Evolutionary conservation across 2,329 filamentous ascomycete species (phyloP), one percentile per base, ranked within the genome.

Genomic region (Aspergillus sp.): DNA sequence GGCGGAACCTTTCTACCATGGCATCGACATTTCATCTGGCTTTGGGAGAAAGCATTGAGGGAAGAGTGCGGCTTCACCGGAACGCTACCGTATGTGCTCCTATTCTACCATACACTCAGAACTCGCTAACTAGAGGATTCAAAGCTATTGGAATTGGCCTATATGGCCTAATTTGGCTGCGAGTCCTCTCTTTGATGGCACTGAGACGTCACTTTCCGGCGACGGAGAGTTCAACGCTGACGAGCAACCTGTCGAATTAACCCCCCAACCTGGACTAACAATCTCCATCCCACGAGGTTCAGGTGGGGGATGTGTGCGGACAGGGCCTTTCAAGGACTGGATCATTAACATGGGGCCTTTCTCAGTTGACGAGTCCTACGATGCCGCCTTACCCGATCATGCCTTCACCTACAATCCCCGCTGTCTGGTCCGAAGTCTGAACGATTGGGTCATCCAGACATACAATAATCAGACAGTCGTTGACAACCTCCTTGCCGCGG

Each of bases 311-410:
- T 56, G 54, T 26, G 42, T 54, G 2, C 32, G 24, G n/a, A n/a
- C 10, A 1, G 54, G 54, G 0, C 54, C 54, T 4, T 56, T 56
- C 22, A 33, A 45, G 5, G 50, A 53, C 44, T 49, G 38, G 22
- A 49, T 45, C 5, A 38, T 54, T 17, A 33, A 48, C 35, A 40
- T 54, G 40, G 49, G 49, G 4, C 52, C 52, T 1, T 42, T 54
- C 3, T 9, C 42, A 11, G 9, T 17, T 22, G 36, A 32, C 1
- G 48, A 47, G 9, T 24, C 42, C 3, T 33, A 11, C 20, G 13
- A 47, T 2, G 3, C 32, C 32, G 22, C 33, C 32, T 16, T 38
- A 20, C 42, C 22, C 2, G 19, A 17, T 14, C 26, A 49, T 41
- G n/a, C 26, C 10, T 52, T 55, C 41, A 26, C 49, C 32, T 47